Conservation (phyloP, 2,329 filamentous ascomycete species). For the Fusarium secorum region DNA sequence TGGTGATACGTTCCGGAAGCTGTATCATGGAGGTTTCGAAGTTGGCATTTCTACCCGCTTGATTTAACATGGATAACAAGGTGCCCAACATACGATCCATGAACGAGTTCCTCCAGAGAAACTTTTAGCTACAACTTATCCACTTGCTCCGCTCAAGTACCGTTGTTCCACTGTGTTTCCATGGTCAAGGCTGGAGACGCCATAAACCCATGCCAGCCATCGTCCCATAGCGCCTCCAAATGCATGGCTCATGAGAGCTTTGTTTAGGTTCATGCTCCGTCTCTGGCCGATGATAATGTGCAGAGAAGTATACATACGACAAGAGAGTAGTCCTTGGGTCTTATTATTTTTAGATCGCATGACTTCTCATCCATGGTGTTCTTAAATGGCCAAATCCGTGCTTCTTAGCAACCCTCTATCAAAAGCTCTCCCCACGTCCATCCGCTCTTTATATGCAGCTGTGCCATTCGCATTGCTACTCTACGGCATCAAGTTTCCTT, state of each 20-base stretch:
- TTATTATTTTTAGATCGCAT: conserved; percentile 15
- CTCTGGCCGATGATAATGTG: not conserved
- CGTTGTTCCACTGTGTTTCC: conserved; percentile 19
- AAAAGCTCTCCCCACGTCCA: not conserved
- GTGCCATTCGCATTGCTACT: conserved; percentile 18
- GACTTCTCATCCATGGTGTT: not conserved
- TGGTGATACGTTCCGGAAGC: not conserved
- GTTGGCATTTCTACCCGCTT: not conserved
- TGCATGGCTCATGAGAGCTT: not conserved
- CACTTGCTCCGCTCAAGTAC: conserved; percentile 18
- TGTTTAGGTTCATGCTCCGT: conserved; percentile 5
- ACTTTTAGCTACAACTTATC: conserved; percentile 7
- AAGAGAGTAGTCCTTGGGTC: not conserved
- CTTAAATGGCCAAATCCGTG: not conserved
- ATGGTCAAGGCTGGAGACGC: conserved; percentile 4
- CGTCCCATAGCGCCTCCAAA: not conserved
- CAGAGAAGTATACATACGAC: not conserved
- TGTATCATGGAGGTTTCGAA: not conserved
- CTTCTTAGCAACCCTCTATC: conserved; percentile 7
- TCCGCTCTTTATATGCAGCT: conserved; percentile 3
- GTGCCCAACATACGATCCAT: conserved; percentile 12
- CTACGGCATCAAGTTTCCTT: conserved; percentile 21
- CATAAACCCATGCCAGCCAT: conserved; percentile 16
- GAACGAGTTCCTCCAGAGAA: conserved; percentile 3
- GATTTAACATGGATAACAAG: not conserved